Conservation (phyloP, 2,329 filamentous ascomycete species). For the Monosporascus sp. region DNA sequence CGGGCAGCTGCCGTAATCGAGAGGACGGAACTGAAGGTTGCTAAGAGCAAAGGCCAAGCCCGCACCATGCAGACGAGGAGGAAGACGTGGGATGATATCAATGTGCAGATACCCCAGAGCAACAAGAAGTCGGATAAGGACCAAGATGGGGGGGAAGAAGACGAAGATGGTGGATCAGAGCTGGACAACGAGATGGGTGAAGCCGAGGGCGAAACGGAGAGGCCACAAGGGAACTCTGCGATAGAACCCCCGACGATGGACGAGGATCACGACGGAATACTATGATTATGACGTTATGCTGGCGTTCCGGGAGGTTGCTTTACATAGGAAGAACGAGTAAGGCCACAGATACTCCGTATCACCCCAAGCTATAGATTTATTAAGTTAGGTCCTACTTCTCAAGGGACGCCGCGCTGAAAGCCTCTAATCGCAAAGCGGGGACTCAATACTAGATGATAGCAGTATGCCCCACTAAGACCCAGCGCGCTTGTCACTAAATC, state of each 20-base stretch:
- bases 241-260: conserved; percentile 2
- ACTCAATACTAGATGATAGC: too few relatives aligned
- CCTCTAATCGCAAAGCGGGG: too few relatives aligned
- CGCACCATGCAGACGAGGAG: conserved; percentile 42
- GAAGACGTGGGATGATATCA: conserved; percentile 56
- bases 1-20: conserved; percentile 56
- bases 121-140: conserved; percentile 6
- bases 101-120: conserved; percentile 31
- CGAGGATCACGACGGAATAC: conserved; percentile 11
- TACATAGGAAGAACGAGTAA: neutral
- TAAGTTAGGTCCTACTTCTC: too few relatives aligned
- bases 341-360: neutral
- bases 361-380: neutral
- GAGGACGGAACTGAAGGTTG: conserved; percentile 50
- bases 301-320: conserved; percentile 1
- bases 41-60: conserved; percentile 48
- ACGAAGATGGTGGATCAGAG: conserved; percentile 14
- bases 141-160: conserved; percentile 10
- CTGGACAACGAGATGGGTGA: conserved; percentile 21
- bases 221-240: neutral
- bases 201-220: conserved; percentile 8
- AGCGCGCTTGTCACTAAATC: too few relatives aligned
- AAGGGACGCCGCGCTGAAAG: too few relatives aligned
- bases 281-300: conserved; percentile 1
- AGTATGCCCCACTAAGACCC: too few relatives aligned